Conservation (phyloP, 2,329 filamentous ascomycete species). For the Neonectria magnoliae region DNA sequence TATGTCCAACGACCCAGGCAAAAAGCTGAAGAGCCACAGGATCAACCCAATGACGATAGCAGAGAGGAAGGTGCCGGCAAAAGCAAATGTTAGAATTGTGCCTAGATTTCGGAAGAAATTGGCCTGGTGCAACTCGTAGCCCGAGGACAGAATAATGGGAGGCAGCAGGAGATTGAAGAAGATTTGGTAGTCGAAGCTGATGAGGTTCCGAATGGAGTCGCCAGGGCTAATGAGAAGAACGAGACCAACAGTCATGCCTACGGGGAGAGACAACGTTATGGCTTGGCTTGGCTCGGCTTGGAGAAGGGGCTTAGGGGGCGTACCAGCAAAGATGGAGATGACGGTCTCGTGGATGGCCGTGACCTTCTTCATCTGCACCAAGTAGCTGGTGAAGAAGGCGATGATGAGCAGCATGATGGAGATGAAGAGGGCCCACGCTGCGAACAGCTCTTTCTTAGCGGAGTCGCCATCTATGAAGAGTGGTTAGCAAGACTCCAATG, state of each 20-base stretch:
- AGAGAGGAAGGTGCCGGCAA: conserved; percentile 96
- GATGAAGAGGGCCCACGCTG: conserved; percentile 98
- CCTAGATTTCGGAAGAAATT: conserved; percentile 99
- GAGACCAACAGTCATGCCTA: conserved; percentile 95
- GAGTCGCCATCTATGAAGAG: conserved; percentile 73
- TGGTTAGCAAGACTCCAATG: conserved; percentile 30
- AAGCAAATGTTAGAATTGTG: conserved; percentile 96
- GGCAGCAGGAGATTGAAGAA: conserved; percentile 99
- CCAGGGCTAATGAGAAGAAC: conserved; percentile 84
- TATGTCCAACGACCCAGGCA: conserved; percentile 86
- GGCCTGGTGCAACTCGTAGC: conserved; percentile 96
- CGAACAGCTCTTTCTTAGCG: conserved; percentile 91
- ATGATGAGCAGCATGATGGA: conserved; percentile 92
- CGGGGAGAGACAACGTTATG: neutral
- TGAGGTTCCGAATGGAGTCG: conserved; percentile 85
- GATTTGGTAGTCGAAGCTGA: conserved; percentile 98
- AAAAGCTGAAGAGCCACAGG: conserved; percentile 86
- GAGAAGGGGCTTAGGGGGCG: conserved; percentile 25
- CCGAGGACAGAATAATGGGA: conserved; percentile 95
- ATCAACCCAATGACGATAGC: conserved; percentile 93
- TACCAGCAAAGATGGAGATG: conserved; percentile 95
- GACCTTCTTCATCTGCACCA: conserved; percentile 95
- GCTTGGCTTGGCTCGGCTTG: conserved; percentile 33
- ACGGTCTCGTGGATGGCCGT: conserved; percentile 98
- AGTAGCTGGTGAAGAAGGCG: conserved; percentile 96